Percentiles rank a stretch among this genome's conserved stretches.
Conservation (phyloP, 192 early-diverging fungal genomes). For the Podochytrium sp. region DNA sequence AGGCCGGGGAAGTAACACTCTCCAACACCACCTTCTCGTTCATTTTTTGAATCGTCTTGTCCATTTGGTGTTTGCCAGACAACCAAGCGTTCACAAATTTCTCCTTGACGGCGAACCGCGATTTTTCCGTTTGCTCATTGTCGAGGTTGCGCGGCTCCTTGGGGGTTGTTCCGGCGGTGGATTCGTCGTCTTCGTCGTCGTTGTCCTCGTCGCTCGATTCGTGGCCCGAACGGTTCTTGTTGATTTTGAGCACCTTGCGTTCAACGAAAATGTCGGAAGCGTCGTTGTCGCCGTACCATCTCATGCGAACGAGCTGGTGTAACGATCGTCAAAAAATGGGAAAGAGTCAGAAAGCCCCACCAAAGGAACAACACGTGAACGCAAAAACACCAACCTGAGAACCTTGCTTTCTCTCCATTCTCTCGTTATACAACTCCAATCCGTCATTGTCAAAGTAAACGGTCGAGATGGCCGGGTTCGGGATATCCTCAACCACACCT, state of each 20-base stretch:
- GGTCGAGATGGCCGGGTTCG: conserved; percentile 89
- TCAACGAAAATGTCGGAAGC: conserved; percentile 90
- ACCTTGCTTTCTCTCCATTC: conserved; percentile 86
- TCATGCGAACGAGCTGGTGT: conserved; percentile 75
- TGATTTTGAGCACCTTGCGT: conserved; percentile 67
- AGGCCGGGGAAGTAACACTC: conserved; percentile 8
- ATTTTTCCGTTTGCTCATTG: conserved; percentile 71
- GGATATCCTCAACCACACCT: conserved; percentile 28
- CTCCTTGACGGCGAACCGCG: conserved; percentile 92
- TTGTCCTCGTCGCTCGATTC: conserved; percentile 3
- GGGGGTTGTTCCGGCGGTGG: not conserved
- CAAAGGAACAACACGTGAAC: not conserved
- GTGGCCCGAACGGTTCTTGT: not conserved
- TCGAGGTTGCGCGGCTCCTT: conserved; percentile 18
- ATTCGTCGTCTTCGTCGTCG: conserved; percentile 1
- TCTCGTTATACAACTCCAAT: conserved; percentile 86
- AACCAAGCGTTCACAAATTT: conserved; percentile 88
- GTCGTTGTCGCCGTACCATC: conserved; percentile 93
- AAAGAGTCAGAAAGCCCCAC: not conserved
- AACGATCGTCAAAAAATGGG: not conserved
- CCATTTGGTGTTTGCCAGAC: conserved; percentile 74
- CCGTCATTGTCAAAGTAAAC: conserved; percentile 91
- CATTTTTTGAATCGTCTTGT: conserved; percentile 71
- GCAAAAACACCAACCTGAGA: conserved; percentile 62
- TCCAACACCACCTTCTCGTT: conserved; percentile 30